Percentiles rank a stretch among this genome's conserved stretches.
phyloP scores from a whole-genome alignment of 495 filamentous ascomycete species.

The Achaetomiella virescens region DNA sequence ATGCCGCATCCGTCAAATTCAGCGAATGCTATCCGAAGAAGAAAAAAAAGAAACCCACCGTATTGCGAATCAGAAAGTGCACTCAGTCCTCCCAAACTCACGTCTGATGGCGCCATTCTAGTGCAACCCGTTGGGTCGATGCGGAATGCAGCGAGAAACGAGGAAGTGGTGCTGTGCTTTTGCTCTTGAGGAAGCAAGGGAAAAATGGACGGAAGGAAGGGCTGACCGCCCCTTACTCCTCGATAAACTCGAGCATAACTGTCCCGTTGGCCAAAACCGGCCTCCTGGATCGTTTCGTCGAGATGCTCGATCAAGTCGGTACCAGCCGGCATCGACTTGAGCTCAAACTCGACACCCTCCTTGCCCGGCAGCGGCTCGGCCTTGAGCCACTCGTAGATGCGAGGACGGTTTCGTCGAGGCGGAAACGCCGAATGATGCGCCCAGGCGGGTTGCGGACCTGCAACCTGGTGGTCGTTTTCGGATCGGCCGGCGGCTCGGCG shows the following conservation, averaged over 20 bases:
- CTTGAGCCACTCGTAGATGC: conserved; percentile 96
- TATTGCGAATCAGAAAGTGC: neutral
- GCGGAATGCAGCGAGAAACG: neutral
- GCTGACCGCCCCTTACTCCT: conserved; percentile 39
- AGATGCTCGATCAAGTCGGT: conserved; percentile 73
- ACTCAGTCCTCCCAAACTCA: neutral
- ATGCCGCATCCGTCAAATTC: neutral
- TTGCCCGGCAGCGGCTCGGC: conserved; percentile 71
- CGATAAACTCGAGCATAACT: conserved; percentile 85
- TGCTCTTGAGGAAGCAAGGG: neutral
- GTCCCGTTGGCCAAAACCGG: conserved; percentile 84
- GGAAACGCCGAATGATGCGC: conserved; percentile 75
- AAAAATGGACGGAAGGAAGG: neutral
- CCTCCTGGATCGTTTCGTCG: conserved; percentile 67
- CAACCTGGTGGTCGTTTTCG: conserved; percentile 71
- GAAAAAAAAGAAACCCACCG: neutral
- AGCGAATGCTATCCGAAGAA: neutral
- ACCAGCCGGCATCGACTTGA: conserved; percentile 64
- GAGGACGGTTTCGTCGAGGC: conserved; percentile 68
- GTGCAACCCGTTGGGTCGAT: neutral
- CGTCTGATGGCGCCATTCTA: conserved; percentile 1
- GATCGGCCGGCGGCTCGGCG: conserved; percentile 63
- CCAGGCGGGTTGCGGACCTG: conserved; percentile 82
- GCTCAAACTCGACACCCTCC: conserved; percentile 70
- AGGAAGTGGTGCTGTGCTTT: neutral